Percentiles rank a stretch among this genome's conserved stretches.
Evolutionary conservation across 164 flowering plant species (phyloP).

Genomic region (Piper betle): DNA sequence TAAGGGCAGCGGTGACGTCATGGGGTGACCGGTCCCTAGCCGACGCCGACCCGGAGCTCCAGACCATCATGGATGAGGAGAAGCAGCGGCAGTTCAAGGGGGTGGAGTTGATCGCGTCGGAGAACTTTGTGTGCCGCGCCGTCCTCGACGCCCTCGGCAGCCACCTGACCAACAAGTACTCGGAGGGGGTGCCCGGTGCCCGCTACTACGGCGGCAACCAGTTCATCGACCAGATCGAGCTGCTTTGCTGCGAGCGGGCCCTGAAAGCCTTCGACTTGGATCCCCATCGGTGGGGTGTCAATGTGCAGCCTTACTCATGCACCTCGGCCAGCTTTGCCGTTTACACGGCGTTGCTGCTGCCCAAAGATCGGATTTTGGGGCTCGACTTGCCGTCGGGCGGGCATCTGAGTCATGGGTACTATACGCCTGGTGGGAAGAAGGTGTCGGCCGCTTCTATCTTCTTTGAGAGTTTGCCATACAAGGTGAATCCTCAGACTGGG

Average conservation of each 20-base stretch:
- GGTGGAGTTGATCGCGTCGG: slow-evolving; percentile 64
- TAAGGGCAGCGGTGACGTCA: slow-evolving; percentile 20
- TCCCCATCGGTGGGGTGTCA: slow-evolving; percentile 71
- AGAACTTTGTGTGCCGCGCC: slow-evolving; percentile 58
- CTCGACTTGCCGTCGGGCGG: slow-evolving; percentile 90
- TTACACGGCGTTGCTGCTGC: slow-evolving; percentile 63
- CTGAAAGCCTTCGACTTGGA: slow-evolving; percentile 60
- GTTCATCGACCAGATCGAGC: slow-evolving; percentile 71
- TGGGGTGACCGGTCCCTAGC: slow-evolving; percentile 50
- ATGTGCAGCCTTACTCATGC: slow-evolving; percentile 89
- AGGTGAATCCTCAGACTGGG: slow-evolving; percentile 69
- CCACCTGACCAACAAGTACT: slow-evolving; percentile 63
- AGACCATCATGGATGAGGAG: slow-evolving; percentile 65
- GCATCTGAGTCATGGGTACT: slow-evolving; percentile 82
- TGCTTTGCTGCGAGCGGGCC: slow-evolving; percentile 61
- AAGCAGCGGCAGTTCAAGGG: slow-evolving; percentile 45
- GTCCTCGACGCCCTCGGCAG: slow-evolving; percentile 76
- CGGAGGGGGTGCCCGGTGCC: slow-evolving; percentile 73
- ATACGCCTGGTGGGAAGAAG: slow-evolving; percentile 60
- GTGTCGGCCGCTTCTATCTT: slow-evolving; percentile 77
- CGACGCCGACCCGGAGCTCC: slow-evolving; percentile 45
- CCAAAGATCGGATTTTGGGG: slow-evolving; percentile 83
- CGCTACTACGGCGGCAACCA: slow-evolving; percentile 73
- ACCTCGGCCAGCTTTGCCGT: slow-evolving; percentile 88
- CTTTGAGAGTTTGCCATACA: slow-evolving; percentile 70